Conservation (phyloP, 2,329 filamentous ascomycete genomes). For the Ploettnerulaceae sp. region DNA sequence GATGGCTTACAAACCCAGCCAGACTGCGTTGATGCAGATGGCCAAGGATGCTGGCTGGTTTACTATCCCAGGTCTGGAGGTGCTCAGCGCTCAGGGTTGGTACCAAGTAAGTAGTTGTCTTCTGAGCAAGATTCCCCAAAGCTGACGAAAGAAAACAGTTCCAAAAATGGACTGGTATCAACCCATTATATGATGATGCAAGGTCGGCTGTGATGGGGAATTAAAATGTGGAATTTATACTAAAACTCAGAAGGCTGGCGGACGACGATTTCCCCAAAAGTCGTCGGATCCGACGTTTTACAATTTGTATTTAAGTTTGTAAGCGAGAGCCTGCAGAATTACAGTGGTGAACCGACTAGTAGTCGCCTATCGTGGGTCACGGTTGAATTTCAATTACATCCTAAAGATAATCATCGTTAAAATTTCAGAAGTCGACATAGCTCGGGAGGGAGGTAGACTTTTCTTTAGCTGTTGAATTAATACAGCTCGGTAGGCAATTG, state of each 20-base stretch:
- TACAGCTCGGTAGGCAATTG: no score
- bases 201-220: constrained; percentile 50
- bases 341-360: no score
- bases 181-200: constrained; percentile 65
- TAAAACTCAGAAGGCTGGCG: background rate
- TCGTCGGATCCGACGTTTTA: no score
- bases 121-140: background rate
- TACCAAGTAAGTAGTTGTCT: constrained; percentile 61
- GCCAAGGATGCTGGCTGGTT: constrained; percentile 74
- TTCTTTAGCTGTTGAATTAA: no score
- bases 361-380: no score
- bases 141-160: constrained; percentile 47
- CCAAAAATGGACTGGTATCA: constrained; percentile 79
- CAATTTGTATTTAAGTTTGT: no score
- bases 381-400: no score
- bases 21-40: constrained; percentile 80
- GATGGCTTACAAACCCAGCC: constrained; percentile 90
- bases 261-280: no score
- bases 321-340: no score
- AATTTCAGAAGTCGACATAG: no score
- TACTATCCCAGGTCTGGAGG: constrained; percentile 82
- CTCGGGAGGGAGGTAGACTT: no score
- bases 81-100: constrained; percentile 81
- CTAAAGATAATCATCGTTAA: no score
- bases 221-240: background rate